Conservation (phyloP, 306 rosid genomes). For the Notholithocarpus densiflorus region DNA sequence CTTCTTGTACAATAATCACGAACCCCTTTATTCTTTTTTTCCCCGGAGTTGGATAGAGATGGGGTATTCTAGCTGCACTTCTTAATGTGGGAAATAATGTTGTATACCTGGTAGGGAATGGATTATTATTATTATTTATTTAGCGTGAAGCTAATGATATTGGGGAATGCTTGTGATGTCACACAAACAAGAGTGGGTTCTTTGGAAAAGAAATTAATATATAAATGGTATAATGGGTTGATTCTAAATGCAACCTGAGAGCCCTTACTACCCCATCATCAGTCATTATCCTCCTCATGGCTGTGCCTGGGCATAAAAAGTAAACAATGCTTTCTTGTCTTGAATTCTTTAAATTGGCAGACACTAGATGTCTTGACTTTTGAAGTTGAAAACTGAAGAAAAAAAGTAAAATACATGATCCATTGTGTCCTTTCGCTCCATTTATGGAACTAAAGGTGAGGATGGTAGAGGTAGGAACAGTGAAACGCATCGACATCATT, state of each 20-base stretch:
- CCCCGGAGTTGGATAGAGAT: background rate
- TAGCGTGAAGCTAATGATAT: background rate
- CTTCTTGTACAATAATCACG: conserved; percentile 8
- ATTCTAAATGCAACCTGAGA: background rate
- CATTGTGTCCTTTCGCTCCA: background rate
- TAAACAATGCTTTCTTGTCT: background rate
- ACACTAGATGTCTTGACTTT: background rate
- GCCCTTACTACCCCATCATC: background rate
- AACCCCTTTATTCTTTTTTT: background rate
- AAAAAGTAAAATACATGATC: background rate
- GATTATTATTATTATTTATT: background rate
- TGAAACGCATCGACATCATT: background rate
- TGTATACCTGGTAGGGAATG: background rate
- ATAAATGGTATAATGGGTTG: background rate
- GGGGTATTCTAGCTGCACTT: background rate
- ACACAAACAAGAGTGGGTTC: background rate
- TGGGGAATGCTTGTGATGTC: background rate
- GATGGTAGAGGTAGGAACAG: background rate
- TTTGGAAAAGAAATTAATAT: conserved; percentile 6
- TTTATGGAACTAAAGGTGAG: background rate
- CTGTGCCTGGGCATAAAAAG: conserved; percentile 2
- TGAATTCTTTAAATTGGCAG: background rate
- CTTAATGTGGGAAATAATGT: background rate
- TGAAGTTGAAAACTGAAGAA: background rate
- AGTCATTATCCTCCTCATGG: background rate